Evolutionary conservation across 176 grass and related monocot genomes (phyloP), one percentile per base, ranked within the genome.

Genomic region (Microstegium vimineum): DNA sequence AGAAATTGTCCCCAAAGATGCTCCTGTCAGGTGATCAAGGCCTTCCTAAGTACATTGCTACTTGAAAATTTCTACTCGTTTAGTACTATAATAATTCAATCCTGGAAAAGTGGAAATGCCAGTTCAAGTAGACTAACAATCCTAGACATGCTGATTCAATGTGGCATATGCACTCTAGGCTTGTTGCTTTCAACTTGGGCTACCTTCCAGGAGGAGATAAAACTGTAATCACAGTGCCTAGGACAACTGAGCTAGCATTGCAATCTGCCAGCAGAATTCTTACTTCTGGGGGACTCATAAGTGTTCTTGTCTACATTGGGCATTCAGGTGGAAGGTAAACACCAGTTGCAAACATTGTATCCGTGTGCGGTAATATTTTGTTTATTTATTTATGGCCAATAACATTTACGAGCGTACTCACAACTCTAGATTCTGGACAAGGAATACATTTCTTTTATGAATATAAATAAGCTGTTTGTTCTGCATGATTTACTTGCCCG

Each of bases 181-280:
- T 98, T 86, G 92, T 98, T 54, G 90, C 84, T 37, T 94, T 98
- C 88, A 98, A 98, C 33, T 66, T 98, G 86, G 95, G 95, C 18
- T 98, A 98, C 83, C 88, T 98, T 73, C 92, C 92, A 26, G 92
- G 92, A 75, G 95, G 92, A 86, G 88, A n/a, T n/a, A n/a, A 98
- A 90, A 84, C 82, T 74, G 35, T 94, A 82, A 87, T 93, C 49
- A 98, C 95, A 9, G 72, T 68, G 69, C 89, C 95, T 80, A 76
- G 31, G 81, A 94, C 95, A 73, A 98, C 95, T 35, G 71, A 93
- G 52, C 49, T 88, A 40, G 95, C 92, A 51, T 74, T 98, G 66
- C 79, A 83, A 71, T 92, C 92, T 91, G 92, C 92, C 12, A 89
- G 90, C 72, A 92, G 87, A 80, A 38, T 98, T 26, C 83, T 97